Conservation (phyloP, 345 rosid species). For the Brassica nigra region DNA sequence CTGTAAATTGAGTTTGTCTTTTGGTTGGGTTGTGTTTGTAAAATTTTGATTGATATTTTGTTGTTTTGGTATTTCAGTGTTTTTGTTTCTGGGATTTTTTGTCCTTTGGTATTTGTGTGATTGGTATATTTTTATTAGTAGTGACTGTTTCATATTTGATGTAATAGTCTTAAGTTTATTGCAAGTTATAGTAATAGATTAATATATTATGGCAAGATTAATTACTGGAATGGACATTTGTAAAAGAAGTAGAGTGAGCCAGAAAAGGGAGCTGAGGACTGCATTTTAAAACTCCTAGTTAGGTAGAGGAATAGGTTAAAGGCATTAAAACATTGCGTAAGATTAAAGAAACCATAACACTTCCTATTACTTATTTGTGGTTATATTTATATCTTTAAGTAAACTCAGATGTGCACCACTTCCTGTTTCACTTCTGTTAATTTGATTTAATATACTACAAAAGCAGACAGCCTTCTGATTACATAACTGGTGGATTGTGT, state of each 20-base stretch:
- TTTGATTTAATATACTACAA: background rate
- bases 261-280: slow-evolving; percentile 34
- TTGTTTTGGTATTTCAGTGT: too few species aligned
- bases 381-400: slow-evolving; percentile 15
- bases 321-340: slow-evolving; percentile 41
- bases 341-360: slow-evolving; percentile 34
- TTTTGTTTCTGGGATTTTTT: too few species aligned
- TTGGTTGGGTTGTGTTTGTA: too few species aligned
- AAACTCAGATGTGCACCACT: slow-evolving; percentile 26
- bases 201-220: too few species aligned
- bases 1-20: too few species aligned
- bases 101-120: too few species aligned
- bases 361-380: slow-evolving; percentile 33
- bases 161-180: too few species aligned
- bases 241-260: slow-evolving; percentile 33
- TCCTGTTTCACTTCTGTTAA: slow-evolving; percentile 20
- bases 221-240: too few species aligned
- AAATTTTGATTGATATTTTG: too few species aligned
- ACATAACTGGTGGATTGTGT: background rate
- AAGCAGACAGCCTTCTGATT: slow-evolving; percentile 36
- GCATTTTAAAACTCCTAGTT: slow-evolving; percentile 38
- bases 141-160: too few species aligned
- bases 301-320: slow-evolving; percentile 38
- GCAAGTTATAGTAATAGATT: too few species aligned
- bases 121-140: too few species aligned